A percentile compares a stretch with the other conserved stretches of the same genome.
Conservation (phyloP, 345 rosid genomes). For the Eucalyptus regnans region DNA sequence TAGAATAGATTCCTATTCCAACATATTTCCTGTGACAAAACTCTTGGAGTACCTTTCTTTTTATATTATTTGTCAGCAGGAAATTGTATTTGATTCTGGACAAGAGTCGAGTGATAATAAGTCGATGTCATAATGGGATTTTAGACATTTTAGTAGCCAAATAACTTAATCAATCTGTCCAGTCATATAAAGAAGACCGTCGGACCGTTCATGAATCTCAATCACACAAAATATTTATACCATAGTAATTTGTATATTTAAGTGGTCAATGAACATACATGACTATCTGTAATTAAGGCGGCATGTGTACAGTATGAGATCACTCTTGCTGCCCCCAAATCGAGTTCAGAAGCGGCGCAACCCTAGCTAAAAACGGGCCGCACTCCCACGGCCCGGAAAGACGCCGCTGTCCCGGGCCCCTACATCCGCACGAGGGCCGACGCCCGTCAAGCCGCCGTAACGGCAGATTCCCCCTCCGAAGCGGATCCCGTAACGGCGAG, state of each 20-base stretch:
- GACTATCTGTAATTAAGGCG: not conserved
- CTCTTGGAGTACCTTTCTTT: not conserved
- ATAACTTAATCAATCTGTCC: not conserved
- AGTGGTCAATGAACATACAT: not conserved
- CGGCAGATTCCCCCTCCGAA: not conserved
- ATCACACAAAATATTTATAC: not conserved
- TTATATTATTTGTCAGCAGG: not conserved
- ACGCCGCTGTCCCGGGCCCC: not conserved
- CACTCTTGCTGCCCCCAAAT: not conserved
- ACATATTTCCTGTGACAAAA: not conserved
- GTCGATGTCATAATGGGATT: not conserved
- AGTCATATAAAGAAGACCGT: not conserved
- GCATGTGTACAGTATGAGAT: not conserved
- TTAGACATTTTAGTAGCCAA: not conserved
- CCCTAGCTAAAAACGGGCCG: not conserved
- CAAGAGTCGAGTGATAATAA: not conserved
- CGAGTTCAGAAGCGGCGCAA: not conserved
- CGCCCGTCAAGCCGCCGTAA: slow-evolving; percentile 5
- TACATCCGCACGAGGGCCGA: not conserved
- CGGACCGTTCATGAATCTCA: not conserved
- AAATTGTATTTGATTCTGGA: not conserved
- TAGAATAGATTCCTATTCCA: not conserved
- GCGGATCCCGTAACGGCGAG: slow-evolving; percentile 13
- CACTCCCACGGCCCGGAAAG: not conserved
- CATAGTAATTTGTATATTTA: not conserved